phyloP scores from a whole-genome alignment of 192 early-diverging fungal species.

The Lobosporangium transversale region DNA sequence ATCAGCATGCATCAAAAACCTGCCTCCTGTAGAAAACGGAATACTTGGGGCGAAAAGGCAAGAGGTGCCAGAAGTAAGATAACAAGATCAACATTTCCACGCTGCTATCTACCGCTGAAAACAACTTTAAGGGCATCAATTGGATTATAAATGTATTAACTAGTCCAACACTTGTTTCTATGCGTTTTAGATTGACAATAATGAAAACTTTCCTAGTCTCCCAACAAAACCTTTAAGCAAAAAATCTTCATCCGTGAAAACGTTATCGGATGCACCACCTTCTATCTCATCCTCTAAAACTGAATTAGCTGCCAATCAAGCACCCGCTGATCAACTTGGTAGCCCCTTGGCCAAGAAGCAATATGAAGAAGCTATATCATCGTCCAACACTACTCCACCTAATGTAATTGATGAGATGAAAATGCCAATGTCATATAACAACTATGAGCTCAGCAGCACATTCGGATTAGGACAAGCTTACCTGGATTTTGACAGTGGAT shows the following conservation, averaged over 20 bases:
- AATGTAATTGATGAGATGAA: background rate
- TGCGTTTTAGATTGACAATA: constrained; percentile 44
- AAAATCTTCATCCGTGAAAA: constrained; percentile 1
- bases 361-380: background rate
- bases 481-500: constrained; percentile 33
- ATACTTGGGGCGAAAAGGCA: constrained; percentile 5
- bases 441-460: no score
- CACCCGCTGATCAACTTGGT: background rate
- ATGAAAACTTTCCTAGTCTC: constrained; percentile 35
- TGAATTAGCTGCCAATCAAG: constrained; percentile 1
- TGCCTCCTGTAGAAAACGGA: constrained; percentile 1
- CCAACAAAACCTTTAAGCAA: constrained; percentile 17
- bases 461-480: constrained; percentile 7
- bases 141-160: background rate
- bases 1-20: constrained; percentile 35
- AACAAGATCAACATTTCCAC: no score
- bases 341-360: background rate
- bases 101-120: no score
- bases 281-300: background rate
- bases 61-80: constrained; percentile 26
- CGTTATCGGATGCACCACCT: background rate
- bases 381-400: background rate
- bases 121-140: no score
- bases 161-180: no score
- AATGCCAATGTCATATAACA: no score